Percentiles rank a stretch among this genome's conserved stretches.
Conservation (phyloP, 2,329 filamentous ascomycete genomes). For the Colletotrichum sp. region DNA sequence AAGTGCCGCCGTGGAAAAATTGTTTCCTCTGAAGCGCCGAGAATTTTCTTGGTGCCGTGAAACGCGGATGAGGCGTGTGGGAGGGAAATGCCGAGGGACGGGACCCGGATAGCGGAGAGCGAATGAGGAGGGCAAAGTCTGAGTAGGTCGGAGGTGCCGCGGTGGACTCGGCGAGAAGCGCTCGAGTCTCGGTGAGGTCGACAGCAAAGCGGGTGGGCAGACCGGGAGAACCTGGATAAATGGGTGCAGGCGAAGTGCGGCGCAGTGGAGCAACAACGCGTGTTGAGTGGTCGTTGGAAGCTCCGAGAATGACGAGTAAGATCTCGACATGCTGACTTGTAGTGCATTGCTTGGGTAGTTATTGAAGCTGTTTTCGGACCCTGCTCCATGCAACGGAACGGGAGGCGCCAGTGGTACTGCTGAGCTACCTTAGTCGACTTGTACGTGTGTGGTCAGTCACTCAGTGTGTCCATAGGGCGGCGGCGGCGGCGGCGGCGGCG, state of each 20-base stretch:
- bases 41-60: background rate
- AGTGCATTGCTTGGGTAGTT: background rate
- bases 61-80: background rate
- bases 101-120: conserved; percentile 3
- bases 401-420: background rate
- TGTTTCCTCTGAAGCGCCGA: background rate
- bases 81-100: background rate
- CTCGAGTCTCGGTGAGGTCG: background rate
- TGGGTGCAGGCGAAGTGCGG: background rate
- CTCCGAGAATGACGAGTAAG: background rate
- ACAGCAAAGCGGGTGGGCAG: background rate
- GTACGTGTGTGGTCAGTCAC: background rate
- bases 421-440: background rate
- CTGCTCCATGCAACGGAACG: background rate
- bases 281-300: background rate
- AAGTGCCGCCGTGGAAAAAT: background rate
- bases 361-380: background rate
- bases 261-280: background rate
- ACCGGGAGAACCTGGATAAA: background rate
- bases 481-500: background rate
- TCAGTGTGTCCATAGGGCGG: too few species aligned
- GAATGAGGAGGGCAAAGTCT: background rate
- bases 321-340: background rate
- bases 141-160: background rate
- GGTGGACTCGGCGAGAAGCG: conserved; percentile 2